These are phyloP conservation scores for Eutrema salsugineum DNA, from an alignment of 441 rosid genomes.

Conservation along the genomic window DNA sequence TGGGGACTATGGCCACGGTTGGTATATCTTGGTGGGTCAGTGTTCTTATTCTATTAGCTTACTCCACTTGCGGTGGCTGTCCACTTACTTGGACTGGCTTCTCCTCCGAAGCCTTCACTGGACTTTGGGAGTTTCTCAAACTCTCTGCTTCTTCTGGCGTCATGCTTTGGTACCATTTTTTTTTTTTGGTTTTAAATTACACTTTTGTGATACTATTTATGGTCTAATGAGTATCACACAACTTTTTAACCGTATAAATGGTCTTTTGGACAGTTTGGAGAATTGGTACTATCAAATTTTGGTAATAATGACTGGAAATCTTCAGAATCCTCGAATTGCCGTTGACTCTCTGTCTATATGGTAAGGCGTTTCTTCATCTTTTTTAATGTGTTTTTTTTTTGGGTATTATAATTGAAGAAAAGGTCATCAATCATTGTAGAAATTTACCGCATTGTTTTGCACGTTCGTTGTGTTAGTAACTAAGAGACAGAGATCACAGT, in stretches of 20 bases:
- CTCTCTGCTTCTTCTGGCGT: constrained; percentile 88
- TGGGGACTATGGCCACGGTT: constrained; percentile 47
- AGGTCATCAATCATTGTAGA: not conserved
- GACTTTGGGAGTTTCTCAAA: constrained; percentile 81
- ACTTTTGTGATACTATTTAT: not conserved
- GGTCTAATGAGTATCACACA: not conserved
- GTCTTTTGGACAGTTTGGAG: constrained; percentile 50
- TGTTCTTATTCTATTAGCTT: constrained; percentile 42
- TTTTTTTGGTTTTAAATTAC: not conserved
- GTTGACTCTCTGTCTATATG: constrained; percentile 79
- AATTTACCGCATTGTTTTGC: not conserved
- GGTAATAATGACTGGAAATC: constrained; percentile 70
- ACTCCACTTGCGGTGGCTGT: constrained; percentile 59
- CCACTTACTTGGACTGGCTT: constrained; percentile 87
- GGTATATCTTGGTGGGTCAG: constrained; percentile 75
- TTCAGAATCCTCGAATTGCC: constrained; percentile 62
- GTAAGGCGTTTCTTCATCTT: constrained; percentile 25
- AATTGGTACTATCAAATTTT: constrained; percentile 74
- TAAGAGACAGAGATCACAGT: not conserved
- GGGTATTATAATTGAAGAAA: not conserved
- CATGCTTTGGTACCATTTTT: constrained; percentile 67
- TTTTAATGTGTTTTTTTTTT: not conserved
- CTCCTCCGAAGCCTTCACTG: constrained; percentile 72
- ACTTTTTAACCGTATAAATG: not conserved
- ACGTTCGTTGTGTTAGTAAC: too few species aligned